These are phyloP conservation scores for Claviceps humidiphila DNA, from an alignment of 2,329 filamentous ascomycete species.

Conservation along the genomic window DNA sequence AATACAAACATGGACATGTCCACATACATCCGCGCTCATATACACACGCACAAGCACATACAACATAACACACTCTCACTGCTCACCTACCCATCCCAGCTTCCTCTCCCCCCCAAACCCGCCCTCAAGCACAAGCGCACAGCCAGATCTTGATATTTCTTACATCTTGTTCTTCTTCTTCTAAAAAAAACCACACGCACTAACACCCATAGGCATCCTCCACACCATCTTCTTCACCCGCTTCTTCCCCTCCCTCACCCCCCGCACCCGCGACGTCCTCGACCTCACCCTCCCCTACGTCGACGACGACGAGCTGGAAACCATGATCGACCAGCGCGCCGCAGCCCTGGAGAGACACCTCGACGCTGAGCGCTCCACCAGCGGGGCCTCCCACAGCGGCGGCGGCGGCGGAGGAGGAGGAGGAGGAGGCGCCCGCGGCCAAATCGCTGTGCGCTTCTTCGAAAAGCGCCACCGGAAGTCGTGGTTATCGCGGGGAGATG, in stretches of 20 bases:
- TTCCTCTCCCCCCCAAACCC: no score
- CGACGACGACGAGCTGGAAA: slow-evolving; percentile 81
- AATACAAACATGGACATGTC: no score
- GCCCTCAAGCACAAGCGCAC: no score
- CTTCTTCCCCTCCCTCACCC: slow-evolving; percentile 79
- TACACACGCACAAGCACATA: no score
- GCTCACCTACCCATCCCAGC: no score
- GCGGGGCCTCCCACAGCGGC: slow-evolving; percentile 2
- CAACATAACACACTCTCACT: no score
- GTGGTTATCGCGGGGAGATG: slow-evolving; percentile 68
- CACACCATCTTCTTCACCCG: slow-evolving; percentile 99
- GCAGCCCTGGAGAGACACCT: slow-evolving; percentile 68
- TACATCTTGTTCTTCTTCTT: no score
- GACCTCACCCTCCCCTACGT: slow-evolving; percentile 84
- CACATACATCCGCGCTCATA: no score
- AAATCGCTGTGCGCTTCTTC: slow-evolving; percentile 83
- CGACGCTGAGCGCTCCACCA: slow-evolving; percentile 38
- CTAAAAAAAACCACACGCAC: no score
- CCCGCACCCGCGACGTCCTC: slow-evolving; percentile 75
- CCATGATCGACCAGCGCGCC: slow-evolving; percentile 81
- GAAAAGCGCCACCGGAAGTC: slow-evolving; percentile 79
- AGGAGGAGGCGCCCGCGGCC: slow-evolving; percentile 30
- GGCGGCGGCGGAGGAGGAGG: slow-evolving; percentile 7
- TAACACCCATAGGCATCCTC: slow-evolving; percentile 53
- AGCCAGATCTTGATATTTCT: no score